Evolutionary conservation across 208 protist genomes (phyloP).

Genomic region (Trypanosoma scelopori): DNA sequence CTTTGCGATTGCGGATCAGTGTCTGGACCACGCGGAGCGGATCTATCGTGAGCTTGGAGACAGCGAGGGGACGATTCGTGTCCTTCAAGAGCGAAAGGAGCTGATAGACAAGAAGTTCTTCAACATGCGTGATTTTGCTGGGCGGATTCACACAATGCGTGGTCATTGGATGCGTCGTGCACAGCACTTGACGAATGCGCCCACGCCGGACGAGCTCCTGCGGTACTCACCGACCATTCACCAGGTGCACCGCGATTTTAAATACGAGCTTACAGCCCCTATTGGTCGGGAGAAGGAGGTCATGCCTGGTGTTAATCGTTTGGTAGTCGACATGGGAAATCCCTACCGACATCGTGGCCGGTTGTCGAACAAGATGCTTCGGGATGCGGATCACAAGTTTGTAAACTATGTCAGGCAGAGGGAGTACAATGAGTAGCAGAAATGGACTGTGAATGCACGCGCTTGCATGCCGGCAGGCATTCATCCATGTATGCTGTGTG

Average conservation of each 20-base stretch:
- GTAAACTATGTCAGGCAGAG: slow-evolving; percentile 60
- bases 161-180: slow-evolving; percentile 85
- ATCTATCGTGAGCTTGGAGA: slow-evolving; percentile 48
- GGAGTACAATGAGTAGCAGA: slow-evolving; percentile 53
- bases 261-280: slow-evolving; percentile 81
- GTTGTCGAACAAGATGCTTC: slow-evolving; percentile 56
- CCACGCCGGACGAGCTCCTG: slow-evolving; percentile 85
- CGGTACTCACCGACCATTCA: slow-evolving; percentile 88
- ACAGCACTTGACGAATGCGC: slow-evolving; percentile 73
- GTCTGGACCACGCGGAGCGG: slow-evolving; percentile 66
- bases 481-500: slow-evolving; percentile 14
- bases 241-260: slow-evolving; percentile 89
- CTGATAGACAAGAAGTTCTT: slow-evolving; percentile 90
- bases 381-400: slow-evolving; percentile 82
- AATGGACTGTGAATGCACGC: slow-evolving; percentile 3
- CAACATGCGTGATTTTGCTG: slow-evolving; percentile 89
- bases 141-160: slow-evolving; percentile 88
- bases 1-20: slow-evolving; percentile 84
- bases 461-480: not conserved
- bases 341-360: slow-evolving; percentile 66
- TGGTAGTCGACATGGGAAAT: slow-evolving; percentile 80
- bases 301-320: slow-evolving; percentile 72
- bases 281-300: slow-evolving; percentile 88
- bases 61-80: slow-evolving; percentile 59
- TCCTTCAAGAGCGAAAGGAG: slow-evolving; percentile 76